phyloP scores from a whole-genome alignment of 2,329 filamentous ascomycete genomes.

The Sarocladium strictum region DNA sequence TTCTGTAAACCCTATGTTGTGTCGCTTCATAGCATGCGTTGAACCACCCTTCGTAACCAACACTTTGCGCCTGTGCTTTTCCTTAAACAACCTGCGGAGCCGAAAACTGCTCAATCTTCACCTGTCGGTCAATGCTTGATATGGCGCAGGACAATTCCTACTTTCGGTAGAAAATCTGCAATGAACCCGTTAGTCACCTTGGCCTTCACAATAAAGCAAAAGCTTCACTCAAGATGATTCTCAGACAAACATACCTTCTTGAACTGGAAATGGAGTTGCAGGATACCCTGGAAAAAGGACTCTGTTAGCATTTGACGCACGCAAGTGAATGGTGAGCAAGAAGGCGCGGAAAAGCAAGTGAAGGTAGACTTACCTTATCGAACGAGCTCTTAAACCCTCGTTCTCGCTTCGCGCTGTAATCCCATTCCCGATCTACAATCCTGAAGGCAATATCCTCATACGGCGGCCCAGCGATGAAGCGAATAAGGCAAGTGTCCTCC shows the following conservation, averaged over 20 bases:
- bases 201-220: not conserved
- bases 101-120: not conserved
- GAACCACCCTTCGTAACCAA: not conserved
- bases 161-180: conserved; percentile 52
- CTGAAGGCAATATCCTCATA: conserved; percentile 97
- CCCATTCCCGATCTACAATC: conserved; percentile 98
- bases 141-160: too few species aligned
- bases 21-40: not conserved
- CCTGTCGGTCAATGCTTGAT: not conserved
- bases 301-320: not conserved
- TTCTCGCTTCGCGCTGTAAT: conserved; percentile 93
- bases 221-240: too few species aligned
- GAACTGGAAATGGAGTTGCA: conserved; percentile 97
- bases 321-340: not conserved
- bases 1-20: conserved; percentile 6
- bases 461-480: conserved; percentile 89
- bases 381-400: conserved; percentile 94
- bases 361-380: conserved; percentile 68
- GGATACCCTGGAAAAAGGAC: conserved; percentile 67
- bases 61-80: not conserved
- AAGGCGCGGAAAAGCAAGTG: not conserved
- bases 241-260: conserved; percentile 66
- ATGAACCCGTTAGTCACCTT: conserved; percentile 18
- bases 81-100: not conserved
- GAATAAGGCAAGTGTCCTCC: conserved; percentile 93